Base-by-base conservation (phyloP, 805 yeast genomes). In the Yamadazyma endophytica region DNA sequence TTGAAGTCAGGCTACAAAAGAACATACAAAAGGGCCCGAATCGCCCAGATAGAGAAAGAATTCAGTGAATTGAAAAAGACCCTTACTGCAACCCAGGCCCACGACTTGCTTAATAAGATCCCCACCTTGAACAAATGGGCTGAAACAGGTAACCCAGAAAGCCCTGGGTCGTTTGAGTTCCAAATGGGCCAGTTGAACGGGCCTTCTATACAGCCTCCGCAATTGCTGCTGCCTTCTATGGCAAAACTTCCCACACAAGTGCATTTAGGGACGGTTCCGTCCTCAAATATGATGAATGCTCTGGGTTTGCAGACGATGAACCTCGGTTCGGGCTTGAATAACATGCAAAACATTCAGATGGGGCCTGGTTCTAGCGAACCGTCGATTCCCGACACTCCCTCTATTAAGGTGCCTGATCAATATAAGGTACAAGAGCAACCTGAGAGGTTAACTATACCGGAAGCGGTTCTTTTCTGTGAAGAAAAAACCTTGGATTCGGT, bases 41-140 rank as follows among this genome's bases (percentile, higher is more conserved):
- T 82, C 26, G 87, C 83, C n/a, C 82, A 79, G 66, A 72, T 90
- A 32, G 97, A 89, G 50, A 74, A 71, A 43, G 95, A 89, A 53
- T 76, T 82, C 40, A 73, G 74, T 36, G 88, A 80, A 44, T 58
- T 86, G 31, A 73, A 82, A 45, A 70, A 72, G 48, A 68, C 75
- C 19, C 55, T 82, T 33, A 53, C 56, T 8, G 35, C 52, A 2
- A 46, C 55, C 4, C 59, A 54, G 32, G 61, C 64, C 1, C 53
- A 54, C 6, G 66, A 61, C 26, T 36, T 61, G 11, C 26, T 54
- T 13, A 32, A 34, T 7, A 53, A 43, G 29, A 52, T 54, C 9
- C 64, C 65, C 2, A 39, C 54, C 1, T 37, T 50, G 11, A 31
- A 44, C 13, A 32, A 34, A 12, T 9, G 8, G 9, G 11, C 21